A percentile compares a stretch with the other conserved stretches of the same genome.
Conservation (phyloP, 2,329 filamentous ascomycete species). For the Curvularia eragrostidis region DNA sequence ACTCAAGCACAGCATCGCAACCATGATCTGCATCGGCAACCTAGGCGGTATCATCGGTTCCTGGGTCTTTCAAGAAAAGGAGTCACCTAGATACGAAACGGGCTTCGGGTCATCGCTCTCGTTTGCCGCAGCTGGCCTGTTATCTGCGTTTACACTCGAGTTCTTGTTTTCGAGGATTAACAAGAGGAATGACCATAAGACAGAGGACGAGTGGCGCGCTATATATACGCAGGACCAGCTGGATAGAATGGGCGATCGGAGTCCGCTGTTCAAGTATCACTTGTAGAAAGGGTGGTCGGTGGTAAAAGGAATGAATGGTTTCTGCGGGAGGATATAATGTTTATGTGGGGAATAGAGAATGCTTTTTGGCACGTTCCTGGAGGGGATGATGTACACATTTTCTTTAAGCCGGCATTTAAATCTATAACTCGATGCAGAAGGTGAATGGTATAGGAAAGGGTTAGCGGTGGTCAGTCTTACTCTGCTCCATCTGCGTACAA, state of each 20-base stretch:
- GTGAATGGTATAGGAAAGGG: background rate
- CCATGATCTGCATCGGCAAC: constrained; percentile 36
- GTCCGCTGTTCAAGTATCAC: constrained; percentile 50
- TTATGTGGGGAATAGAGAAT: no score
- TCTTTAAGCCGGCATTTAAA: no score
- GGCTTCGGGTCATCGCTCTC: constrained; percentile 44
- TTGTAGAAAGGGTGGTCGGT: constrained; percentile 11
- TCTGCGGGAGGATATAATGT: no score
- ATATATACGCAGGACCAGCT: constrained; percentile 48
- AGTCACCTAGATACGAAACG: constrained; percentile 42
- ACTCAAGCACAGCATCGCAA: constrained; percentile 35
- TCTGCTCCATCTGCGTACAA: background rate
- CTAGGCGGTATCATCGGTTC: constrained; percentile 38
- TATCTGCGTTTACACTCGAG: constrained; percentile 2
- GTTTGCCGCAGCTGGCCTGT: constrained; percentile 30
- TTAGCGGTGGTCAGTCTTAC: background rate
- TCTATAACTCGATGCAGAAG: no score
- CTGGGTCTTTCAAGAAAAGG: constrained; percentile 43
- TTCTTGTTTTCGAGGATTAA: constrained; percentile 44
- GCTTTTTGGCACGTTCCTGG: no score
- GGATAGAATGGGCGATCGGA: constrained; percentile 49
- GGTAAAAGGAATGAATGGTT: no score
- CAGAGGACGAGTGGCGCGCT: constrained; percentile 44
- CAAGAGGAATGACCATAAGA: constrained; percentile 40
- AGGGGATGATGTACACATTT: no score